phyloP scores from a whole-genome alignment of 2,329 filamentous ascomycete genomes.

The Fusarium goolgardi region DNA sequence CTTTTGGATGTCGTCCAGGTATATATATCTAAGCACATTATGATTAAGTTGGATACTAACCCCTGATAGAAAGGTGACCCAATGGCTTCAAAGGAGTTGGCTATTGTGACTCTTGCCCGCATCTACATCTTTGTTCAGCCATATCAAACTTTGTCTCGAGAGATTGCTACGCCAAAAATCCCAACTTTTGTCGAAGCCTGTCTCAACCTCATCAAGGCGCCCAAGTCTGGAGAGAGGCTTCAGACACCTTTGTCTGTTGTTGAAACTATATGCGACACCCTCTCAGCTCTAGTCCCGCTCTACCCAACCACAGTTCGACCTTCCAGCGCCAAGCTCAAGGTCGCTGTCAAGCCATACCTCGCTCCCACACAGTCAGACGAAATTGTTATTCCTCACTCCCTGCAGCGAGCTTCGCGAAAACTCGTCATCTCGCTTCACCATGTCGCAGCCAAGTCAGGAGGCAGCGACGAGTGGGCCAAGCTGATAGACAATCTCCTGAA shows the following conservation, averaged over 20 bases:
- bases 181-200: slow-evolving; percentile 79
- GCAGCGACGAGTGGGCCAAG: slow-evolving; percentile 81
- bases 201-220: slow-evolving; percentile 70
- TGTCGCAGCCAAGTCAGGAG: slow-evolving; percentile 83
- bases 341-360: slow-evolving; percentile 69
- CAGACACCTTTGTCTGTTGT: slow-evolving; percentile 62
- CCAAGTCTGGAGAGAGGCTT: slow-evolving; percentile 47
- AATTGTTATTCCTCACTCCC: slow-evolving; percentile 60
- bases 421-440: slow-evolving; percentile 79
- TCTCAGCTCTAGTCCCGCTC: slow-evolving; percentile 77
- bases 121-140: slow-evolving; percentile 87
- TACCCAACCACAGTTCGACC: slow-evolving; percentile 88
- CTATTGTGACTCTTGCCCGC: slow-evolving; percentile 80
- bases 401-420: slow-evolving; percentile 69
- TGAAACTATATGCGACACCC: slow-evolving; percentile 76
- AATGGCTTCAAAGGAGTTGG: slow-evolving; percentile 77
- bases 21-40: slow-evolving; percentile 52
- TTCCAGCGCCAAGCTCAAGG: slow-evolving; percentile 74
- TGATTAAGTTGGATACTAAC: slow-evolving; percentile 38
- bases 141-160: slow-evolving; percentile 84
- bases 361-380: slow-evolving; percentile 70
- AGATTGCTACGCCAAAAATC: slow-evolving; percentile 87
- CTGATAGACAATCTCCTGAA: slow-evolving; percentile 70
- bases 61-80: slow-evolving; percentile 77
- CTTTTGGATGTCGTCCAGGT: slow-evolving; percentile 80